Evolutionary conservation across 352 stramenopile species (phyloP).

Genomic region (Globisporangium polare): DNA sequence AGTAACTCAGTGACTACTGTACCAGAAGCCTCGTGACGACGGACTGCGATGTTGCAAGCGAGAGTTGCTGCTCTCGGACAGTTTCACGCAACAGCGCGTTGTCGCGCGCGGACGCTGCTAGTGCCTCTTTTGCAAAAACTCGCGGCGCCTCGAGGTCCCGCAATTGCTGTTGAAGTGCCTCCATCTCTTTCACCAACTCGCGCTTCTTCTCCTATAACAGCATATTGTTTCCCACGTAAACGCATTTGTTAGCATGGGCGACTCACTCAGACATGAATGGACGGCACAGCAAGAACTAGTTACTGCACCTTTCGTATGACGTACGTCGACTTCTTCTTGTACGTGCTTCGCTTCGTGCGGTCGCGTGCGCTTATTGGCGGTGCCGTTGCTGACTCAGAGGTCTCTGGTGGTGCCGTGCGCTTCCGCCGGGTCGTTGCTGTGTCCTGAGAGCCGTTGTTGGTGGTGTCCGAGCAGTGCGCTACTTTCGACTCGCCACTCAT

Average conservation of each 20-base stretch:
- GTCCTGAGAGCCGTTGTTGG: too few species aligned
- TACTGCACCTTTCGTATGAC: conserved; percentile 5
- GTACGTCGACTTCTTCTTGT: conserved; percentile 13
- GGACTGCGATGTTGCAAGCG: conserved; percentile 30
- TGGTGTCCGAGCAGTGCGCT: too few species aligned
- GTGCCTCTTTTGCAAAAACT: background rate
- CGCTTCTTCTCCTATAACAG: too few species aligned
- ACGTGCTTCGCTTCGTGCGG: background rate
- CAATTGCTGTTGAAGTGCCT: background rate
- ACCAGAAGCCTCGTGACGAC: conserved; percentile 27
- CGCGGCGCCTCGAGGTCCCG: background rate
- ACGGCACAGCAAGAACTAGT: too few species aligned
- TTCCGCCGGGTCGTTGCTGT: too few species aligned
- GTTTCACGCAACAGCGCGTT: conserved; percentile 17
- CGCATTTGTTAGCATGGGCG: too few species aligned
- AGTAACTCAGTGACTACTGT: too few species aligned
- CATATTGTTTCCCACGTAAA: too few species aligned
- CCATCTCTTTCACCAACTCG: background rate
- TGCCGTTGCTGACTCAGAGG: too few species aligned
- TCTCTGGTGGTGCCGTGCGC: too few species aligned
- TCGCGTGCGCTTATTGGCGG: background rate
- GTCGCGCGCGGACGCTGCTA: background rate
- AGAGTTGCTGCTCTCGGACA: conserved; percentile 24
- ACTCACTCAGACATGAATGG: too few species aligned
- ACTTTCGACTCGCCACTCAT: too few species aligned